A percentile compares a stretch with the other conserved stretches of the same genome.
Conservation (phyloP, 139 green algal genomes). For the Astrephomene gubernaculifera region DNA sequence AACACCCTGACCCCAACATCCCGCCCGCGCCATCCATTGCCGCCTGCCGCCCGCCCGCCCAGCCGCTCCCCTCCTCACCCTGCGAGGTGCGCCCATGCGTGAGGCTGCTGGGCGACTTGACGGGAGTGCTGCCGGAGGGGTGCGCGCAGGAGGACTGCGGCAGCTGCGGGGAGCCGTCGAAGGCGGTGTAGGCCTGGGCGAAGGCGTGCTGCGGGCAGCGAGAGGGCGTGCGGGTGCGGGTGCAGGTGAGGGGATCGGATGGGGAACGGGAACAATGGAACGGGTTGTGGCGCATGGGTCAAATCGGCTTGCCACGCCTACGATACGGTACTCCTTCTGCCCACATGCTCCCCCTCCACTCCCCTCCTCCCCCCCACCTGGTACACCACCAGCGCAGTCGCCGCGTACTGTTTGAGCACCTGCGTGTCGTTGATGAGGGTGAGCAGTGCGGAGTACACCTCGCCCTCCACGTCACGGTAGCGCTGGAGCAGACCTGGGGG, state of each 20-base stretch:
- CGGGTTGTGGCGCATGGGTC: no score
- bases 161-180: not conserved
- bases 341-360: not conserved
- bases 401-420: constrained; percentile 55
- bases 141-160: not conserved
- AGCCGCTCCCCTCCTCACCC: not conserved
- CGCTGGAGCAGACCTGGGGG: constrained; percentile 47
- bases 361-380: constrained; percentile 37
- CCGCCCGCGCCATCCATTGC: no score
- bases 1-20: no score
- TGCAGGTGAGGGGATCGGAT: not conserved
- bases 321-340: no score
- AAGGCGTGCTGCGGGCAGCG: constrained; percentile 9
- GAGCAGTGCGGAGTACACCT: constrained; percentile 56
- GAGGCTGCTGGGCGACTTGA: not conserved
- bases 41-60: not conserved
- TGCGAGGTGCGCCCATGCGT: not conserved
- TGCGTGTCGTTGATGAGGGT: constrained; percentile 55
- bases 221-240: not conserved
- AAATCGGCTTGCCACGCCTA: no score
- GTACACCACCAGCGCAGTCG: constrained; percentile 47
- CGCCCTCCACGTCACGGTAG: constrained; percentile 42
- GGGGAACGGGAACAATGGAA: no score
- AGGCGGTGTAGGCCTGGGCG: constrained; percentile 1
- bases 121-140: not conserved